Percentiles rank a stretch among this genome's conserved stretches.
Evolutionary conservation across 805 yeast species (phyloP).

Genomic region (Pichia eremophila): DNA sequence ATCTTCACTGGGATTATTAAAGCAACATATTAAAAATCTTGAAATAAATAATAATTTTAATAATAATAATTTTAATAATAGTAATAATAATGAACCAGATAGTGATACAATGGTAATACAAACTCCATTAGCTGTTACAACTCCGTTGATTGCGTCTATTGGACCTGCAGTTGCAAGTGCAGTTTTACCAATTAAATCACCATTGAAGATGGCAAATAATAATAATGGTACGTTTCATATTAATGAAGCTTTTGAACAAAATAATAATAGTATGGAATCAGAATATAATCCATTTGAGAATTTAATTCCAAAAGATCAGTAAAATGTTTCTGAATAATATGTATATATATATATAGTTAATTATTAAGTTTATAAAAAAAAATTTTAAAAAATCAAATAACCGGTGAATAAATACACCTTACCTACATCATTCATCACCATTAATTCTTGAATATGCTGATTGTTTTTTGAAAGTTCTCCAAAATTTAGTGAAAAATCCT

Average conservation of each 20-base stretch:
- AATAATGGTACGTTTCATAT: background rate
- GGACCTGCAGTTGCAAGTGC: slow-evolving; percentile 28
- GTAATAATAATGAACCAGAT: background rate
- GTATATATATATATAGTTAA: no score
- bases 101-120: background rate
- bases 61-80: no score
- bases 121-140: slow-evolving; percentile 22
- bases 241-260: background rate
- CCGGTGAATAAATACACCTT: no score
- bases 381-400: no score
- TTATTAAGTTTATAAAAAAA: no score
- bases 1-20: slow-evolving; percentile 9
- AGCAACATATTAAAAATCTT: slow-evolving; percentile 17
- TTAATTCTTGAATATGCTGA: no score
- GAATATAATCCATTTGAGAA: slow-evolving; percentile 21
- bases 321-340: no score
- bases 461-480: background rate
- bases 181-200: slow-evolving; percentile 25
- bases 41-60: background rate
- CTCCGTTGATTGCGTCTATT: slow-evolving; percentile 28
- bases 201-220: slow-evolving; percentile 10
- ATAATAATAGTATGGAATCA: background rate
- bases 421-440: no score
- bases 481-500: background rate
- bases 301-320: slow-evolving; percentile 3